Percentiles rank a stretch among this genome's conserved stretches.
These are phyloP conservation scores for Purpureocillium takamizusanense DNA, from an alignment of 2,329 filamentous ascomycete genomes.

Conservation along the genomic window DNA sequence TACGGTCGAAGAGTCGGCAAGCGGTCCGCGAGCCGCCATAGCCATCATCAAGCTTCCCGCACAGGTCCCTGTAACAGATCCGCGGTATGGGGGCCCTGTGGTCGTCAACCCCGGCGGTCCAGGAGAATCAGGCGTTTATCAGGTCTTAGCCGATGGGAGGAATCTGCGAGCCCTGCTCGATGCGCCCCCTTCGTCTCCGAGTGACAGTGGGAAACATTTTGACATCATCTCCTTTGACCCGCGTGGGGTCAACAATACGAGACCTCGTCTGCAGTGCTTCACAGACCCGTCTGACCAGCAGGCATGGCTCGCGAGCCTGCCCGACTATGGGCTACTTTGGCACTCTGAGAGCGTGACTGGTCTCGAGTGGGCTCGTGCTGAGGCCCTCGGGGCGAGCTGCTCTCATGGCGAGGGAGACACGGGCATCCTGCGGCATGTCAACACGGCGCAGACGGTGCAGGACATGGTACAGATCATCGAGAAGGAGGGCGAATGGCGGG, in stretches of 20 bases:
- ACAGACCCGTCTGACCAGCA: constrained; percentile 5
- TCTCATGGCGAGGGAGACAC: constrained; percentile 8
- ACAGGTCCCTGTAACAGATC: constrained; percentile 8
- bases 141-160: constrained; percentile 5
- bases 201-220: constrained; percentile 15
- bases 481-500: constrained; percentile 25
- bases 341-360: constrained; percentile 8
- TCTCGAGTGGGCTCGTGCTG: constrained; percentile 12
- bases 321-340: constrained; percentile 7
- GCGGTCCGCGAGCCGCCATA: constrained; percentile 2
- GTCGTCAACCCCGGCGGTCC: constrained; percentile 8
- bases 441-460: constrained; percentile 34
- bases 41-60: constrained; percentile 9
- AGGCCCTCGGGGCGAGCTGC: constrained; percentile 13
- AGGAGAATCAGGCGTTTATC: constrained; percentile 8
- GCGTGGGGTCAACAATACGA: constrained; percentile 29
- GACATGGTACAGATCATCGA: constrained; percentile 42
- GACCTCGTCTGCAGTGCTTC: constrained; percentile 12
- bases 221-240: constrained; percentile 32
- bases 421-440: constrained; percentile 23
- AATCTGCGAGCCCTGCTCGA: constrained; percentile 6
- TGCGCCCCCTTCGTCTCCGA: not conserved
- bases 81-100: constrained; percentile 8
- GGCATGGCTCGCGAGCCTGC: constrained; percentile 6
- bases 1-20: constrained; percentile 1